Percentiles rank a stretch among this genome's conserved stretches.
phyloP scores from a whole-genome alignment of 345 rosid genomes.

The Acer yangbiense region DNA sequence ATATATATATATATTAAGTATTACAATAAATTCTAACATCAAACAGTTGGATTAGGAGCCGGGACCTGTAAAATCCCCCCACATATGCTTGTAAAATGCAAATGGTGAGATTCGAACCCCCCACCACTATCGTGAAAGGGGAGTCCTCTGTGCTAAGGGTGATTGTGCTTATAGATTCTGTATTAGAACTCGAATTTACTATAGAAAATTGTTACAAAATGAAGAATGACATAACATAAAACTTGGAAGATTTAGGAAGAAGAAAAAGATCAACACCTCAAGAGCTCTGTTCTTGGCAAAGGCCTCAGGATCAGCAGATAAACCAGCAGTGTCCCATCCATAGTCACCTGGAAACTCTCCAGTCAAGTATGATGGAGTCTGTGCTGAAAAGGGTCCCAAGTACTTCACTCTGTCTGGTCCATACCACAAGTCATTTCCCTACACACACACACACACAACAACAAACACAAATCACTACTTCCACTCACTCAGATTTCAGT shows the following conservation, averaged over 20 bases:
- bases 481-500: neutral
- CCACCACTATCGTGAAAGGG: no score
- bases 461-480: slow-evolving; percentile 6
- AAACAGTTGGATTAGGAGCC: no score
- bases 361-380: slow-evolving; percentile 86
- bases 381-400: slow-evolving; percentile 96
- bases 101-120: no score
- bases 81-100: no score
- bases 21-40: no score
- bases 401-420: slow-evolving; percentile 97
- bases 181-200: neutral
- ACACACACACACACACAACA: neutral
- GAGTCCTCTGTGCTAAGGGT: no score
- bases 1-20: no score
- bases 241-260: neutral
- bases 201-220: no score
- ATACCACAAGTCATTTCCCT: slow-evolving; percentile 89
- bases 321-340: slow-evolving; percentile 98
- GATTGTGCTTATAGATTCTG: no score
- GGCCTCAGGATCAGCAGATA: slow-evolving; percentile 96
- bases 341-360: slow-evolving; percentile 97
- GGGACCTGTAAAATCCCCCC: no score
- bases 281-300: slow-evolving; percentile 96
- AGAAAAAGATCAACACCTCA: slow-evolving; percentile 49
- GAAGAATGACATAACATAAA: no score